Evolutionary conservation across 2,329 filamentous ascomycete genomes (phyloP).

Genomic region (Neopestalotiopsis sp.): DNA sequence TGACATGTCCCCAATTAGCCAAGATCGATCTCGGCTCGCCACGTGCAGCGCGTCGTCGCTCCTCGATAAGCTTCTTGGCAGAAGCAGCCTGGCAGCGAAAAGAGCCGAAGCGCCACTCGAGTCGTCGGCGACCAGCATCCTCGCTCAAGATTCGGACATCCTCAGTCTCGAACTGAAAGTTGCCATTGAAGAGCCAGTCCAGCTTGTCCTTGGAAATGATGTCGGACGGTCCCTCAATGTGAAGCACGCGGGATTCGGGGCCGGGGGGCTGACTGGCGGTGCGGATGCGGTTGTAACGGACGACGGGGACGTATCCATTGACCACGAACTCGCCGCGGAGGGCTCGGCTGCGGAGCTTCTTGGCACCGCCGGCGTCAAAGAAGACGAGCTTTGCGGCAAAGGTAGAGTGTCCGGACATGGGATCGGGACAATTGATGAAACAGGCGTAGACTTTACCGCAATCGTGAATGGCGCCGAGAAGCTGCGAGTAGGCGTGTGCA

Average conservation of each 20-base stretch:
- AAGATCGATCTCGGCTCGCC: neutral
- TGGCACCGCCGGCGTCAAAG: conserved; percentile 52
- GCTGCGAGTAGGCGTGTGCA: conserved; percentile 43
- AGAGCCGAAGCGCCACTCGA: conserved; percentile 60
- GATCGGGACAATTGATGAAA: conserved; percentile 55
- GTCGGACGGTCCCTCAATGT: conserved; percentile 49
- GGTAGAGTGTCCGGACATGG: conserved; percentile 23
- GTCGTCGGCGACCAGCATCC: conserved; percentile 29
- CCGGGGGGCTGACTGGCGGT: conserved; percentile 34
- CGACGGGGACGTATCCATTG: conserved; percentile 39
- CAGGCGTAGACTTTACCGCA: conserved; percentile 57
- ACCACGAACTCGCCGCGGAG: conserved; percentile 49
- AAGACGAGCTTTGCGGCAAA: conserved; percentile 48
- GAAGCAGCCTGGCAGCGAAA: conserved; percentile 58
- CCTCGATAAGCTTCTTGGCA: neutral
- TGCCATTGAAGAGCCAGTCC: conserved; percentile 43
- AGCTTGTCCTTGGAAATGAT: conserved; percentile 51
- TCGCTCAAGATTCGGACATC: conserved; percentile 39
- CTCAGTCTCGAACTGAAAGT: conserved; percentile 55
- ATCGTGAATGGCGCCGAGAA: conserved; percentile 48
- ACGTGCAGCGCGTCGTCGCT: neutral
- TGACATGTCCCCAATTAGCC: neutral
- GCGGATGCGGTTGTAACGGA: conserved; percentile 55
- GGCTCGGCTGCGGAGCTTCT: conserved; percentile 50
- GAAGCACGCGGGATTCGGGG: conserved; percentile 51